A percentile compares a stretch with the other conserved stretches of the same genome.
These are phyloP conservation scores for Globisporangium lucens DNA, from an alignment of 352 stramenopile species.

Conservation along the genomic window DNA sequence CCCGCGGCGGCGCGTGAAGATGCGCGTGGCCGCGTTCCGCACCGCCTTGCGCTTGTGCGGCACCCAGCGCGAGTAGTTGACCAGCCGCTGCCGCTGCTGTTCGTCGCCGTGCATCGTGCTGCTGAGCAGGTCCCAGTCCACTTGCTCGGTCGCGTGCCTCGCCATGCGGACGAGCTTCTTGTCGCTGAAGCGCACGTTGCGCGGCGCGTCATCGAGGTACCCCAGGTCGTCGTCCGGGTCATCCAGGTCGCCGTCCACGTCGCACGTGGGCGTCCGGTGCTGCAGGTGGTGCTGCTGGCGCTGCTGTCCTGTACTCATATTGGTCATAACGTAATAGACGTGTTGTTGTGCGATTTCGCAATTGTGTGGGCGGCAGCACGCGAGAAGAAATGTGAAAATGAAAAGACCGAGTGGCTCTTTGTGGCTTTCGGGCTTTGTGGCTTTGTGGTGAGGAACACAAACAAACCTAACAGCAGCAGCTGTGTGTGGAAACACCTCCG, in stretches of 20 bases:
- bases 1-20: neutral
- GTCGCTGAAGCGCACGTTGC: constrained; percentile 3
- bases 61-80: neutral
- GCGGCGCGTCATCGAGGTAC: neutral
- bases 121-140: neutral
- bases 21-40: neutral
- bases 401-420: neutral
- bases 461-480: neutral
- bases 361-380: neutral
- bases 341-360: neutral
- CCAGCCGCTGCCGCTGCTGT: neutral
- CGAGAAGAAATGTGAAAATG: constrained; percentile 1
- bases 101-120: neutral
- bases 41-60: neutral
- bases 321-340: neutral
- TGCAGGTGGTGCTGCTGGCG: neutral
- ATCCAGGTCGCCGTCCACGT: neutral
- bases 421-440: too few species aligned
- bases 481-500: neutral
- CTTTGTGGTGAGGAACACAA: neutral
- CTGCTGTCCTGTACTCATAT: neutral
- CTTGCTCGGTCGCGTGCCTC: neutral
- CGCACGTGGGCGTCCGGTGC: neutral
- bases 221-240: neutral
- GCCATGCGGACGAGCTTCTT: neutral